These are phyloP conservation scores for Macrotyloma uniflorum DNA, from an alignment of 306 rosid genomes.

Conservation along the genomic window DNA sequence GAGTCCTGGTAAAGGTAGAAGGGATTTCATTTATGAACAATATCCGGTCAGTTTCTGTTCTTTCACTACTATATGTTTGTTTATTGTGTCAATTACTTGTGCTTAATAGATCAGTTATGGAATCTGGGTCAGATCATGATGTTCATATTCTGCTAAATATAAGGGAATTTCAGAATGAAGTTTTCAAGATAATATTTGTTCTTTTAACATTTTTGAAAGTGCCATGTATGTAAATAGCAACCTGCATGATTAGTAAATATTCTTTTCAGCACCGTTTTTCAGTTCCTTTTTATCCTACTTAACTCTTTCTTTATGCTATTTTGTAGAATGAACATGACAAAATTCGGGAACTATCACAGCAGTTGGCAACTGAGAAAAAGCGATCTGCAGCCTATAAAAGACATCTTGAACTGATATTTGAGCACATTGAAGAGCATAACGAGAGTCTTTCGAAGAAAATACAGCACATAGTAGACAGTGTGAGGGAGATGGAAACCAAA, in stretches of 20 bases:
- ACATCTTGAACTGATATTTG: conserved; percentile 88
- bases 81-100: neutral
- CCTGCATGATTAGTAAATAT: neutral
- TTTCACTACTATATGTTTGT: conserved; percentile 16
- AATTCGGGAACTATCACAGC: conserved; percentile 87
- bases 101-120: neutral
- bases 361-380: conserved; percentile 82
- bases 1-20: conserved; percentile 80
- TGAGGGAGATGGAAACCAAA: conserved; percentile 77
- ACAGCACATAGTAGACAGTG: conserved; percentile 84
- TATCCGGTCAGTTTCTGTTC: conserved; percentile 73
- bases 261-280: conserved; percentile 8
- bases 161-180: neutral
- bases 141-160: neutral
- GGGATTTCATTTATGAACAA: conserved; percentile 82
- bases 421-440: conserved; percentile 89
- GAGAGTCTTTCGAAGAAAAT: conserved; percentile 82
- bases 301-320: conserved; percentile 28
- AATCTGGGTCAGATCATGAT: conserved; percentile 3
- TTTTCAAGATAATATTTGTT: conserved; percentile 12
- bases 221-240: neutral
- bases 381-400: conserved; percentile 88
- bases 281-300: conserved; percentile 2
- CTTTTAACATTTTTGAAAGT: neutral
- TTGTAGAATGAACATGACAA: conserved; percentile 87